phyloP scores from a whole-genome alignment of 2,329 filamentous ascomycete genomes.

The Lachnellula hyalina region DNA sequence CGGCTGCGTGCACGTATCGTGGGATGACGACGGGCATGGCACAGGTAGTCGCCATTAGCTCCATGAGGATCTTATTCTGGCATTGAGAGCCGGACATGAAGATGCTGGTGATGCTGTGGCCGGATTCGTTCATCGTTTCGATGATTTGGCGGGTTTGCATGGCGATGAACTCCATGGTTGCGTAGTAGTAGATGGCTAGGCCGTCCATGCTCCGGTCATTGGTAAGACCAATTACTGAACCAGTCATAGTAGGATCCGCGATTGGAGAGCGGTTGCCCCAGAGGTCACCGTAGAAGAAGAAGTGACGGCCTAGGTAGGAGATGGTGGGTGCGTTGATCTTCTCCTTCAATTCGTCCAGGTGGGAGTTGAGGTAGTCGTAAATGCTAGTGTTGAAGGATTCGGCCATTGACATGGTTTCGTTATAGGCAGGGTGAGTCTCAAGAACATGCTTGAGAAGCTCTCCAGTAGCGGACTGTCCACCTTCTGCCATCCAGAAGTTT shows the following conservation, averaged over 20 bases:
- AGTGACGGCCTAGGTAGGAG: slow-evolving; percentile 82
- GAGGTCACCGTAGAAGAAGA: slow-evolving; percentile 98
- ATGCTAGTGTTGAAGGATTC: slow-evolving; percentile 82
- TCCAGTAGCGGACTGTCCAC: slow-evolving; percentile 92
- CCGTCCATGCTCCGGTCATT: slow-evolving; percentile 83
- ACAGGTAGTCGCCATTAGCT: slow-evolving; percentile 84
- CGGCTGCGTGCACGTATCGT: slow-evolving; percentile 87
- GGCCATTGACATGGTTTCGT: slow-evolving; percentile 71
- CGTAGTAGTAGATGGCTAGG: slow-evolving; percentile 89
- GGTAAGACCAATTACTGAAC: slow-evolving; percentile 79
- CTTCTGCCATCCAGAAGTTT: slow-evolving; percentile 93
- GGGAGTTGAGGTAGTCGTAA: slow-evolving; percentile 90
- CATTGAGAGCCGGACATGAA: slow-evolving; percentile 99
- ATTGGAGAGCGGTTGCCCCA: slow-evolving; percentile 96
- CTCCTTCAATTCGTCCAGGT: slow-evolving; percentile 70
- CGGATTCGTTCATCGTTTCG: slow-evolving; percentile 84
- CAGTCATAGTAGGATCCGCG: slow-evolving; percentile 89
- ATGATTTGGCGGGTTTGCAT: slow-evolving; percentile 95
- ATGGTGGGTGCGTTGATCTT: slow-evolving; percentile 67
- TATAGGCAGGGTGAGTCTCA: slow-evolving; percentile 88
- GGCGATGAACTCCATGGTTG: slow-evolving; percentile 96
- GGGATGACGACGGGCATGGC: slow-evolving; percentile 91
- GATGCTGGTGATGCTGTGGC: slow-evolving; percentile 83
- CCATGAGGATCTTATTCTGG: slow-evolving; percentile 90
- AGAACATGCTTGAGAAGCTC: slow-evolving; percentile 92